These are phyloP conservation scores for Turritis glabra DNA, from an alignment of 345 rosid species.

Conservation along the genomic window DNA sequence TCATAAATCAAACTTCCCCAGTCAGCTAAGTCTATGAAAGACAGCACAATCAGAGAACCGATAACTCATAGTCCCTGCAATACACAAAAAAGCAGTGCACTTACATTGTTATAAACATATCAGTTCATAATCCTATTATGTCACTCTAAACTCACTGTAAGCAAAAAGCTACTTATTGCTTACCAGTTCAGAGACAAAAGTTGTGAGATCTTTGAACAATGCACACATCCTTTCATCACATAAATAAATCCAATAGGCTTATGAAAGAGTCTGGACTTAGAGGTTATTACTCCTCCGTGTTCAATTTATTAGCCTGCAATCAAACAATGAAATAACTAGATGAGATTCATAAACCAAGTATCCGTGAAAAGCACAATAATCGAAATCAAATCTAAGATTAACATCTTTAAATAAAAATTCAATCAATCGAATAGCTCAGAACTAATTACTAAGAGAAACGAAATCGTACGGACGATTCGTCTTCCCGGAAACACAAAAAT, in stretches of 20 bases:
- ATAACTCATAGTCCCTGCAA: slow-evolving; percentile 29
- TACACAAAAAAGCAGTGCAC: background rate
- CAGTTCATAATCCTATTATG: background rate
- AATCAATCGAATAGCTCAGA: background rate
- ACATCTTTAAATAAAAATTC: background rate
- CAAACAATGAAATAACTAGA: background rate
- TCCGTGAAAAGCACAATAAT: background rate
- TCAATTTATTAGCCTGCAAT: slow-evolving; percentile 7
- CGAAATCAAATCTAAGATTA: slow-evolving; percentile 8
- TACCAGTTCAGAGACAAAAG: slow-evolving; percentile 20
- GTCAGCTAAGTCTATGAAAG: slow-evolving; percentile 1
- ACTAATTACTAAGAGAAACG: background rate
- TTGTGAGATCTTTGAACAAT: background rate
- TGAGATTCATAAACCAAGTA: slow-evolving; percentile 1
- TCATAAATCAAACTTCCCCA: background rate
- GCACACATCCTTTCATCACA: slow-evolving; percentile 11
- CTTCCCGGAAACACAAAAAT: slow-evolving; percentile 6
- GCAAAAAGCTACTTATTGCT: slow-evolving; percentile 1
- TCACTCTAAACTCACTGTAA: background rate
- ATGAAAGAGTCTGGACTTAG: background rate
- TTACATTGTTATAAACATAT: background rate
- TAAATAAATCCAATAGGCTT: background rate
- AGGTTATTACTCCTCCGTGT: background rate
- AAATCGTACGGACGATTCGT: slow-evolving; percentile 25
- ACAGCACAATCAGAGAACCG: background rate